A percentile compares a stretch with the other conserved stretches of the same genome.
Conservation (phyloP, 306 rosid genomes). For the Quercus ilex region DNA sequence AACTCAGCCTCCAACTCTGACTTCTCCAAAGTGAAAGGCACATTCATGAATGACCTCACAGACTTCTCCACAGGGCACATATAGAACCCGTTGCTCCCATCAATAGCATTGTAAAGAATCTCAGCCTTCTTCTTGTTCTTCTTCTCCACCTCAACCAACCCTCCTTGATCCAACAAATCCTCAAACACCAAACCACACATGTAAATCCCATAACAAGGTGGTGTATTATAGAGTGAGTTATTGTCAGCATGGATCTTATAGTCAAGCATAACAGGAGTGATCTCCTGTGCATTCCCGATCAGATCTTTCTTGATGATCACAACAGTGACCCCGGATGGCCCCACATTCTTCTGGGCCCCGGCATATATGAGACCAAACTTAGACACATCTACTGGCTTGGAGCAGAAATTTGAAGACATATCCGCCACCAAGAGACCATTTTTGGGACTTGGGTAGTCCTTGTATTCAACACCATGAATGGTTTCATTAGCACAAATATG, state of each 20-base stretch:
- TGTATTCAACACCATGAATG: conserved; percentile 93
- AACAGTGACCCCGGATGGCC: conserved; percentile 92
- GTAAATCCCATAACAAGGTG: conserved; percentile 89
- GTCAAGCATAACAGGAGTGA: conserved; percentile 88
- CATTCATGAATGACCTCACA: conserved; percentile 94
- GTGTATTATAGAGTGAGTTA: conserved; percentile 85
- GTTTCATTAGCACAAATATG: conserved; percentile 92
- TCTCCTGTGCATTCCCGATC: conserved; percentile 67
- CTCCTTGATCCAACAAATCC: conserved; percentile 84
- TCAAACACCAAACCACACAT: conserved; percentile 95
- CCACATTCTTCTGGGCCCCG: conserved; percentile 96
- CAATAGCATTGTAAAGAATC: conserved; percentile 63
- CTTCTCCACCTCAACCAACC: conserved; percentile 82
- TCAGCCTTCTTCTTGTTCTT: conserved; percentile 80
- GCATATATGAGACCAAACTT: conserved; percentile 84
- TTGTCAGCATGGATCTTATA: conserved; percentile 82
- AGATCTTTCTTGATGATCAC: conserved; percentile 82
- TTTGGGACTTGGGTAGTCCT: conserved; percentile 62
- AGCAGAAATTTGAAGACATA: conserved; percentile 95
- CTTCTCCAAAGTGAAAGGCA: conserved; percentile 88
- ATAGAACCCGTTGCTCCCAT: conserved; percentile 76
- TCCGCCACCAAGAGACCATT: conserved; percentile 66
- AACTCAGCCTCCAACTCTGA: conserved; percentile 82
- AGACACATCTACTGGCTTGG: conserved; percentile 87
- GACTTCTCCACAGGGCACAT: conserved; percentile 82